phyloP scores from a whole-genome alignment of 2,329 filamentous ascomycete species.

The Paraphaeosphaeria sporulosa region DNA sequence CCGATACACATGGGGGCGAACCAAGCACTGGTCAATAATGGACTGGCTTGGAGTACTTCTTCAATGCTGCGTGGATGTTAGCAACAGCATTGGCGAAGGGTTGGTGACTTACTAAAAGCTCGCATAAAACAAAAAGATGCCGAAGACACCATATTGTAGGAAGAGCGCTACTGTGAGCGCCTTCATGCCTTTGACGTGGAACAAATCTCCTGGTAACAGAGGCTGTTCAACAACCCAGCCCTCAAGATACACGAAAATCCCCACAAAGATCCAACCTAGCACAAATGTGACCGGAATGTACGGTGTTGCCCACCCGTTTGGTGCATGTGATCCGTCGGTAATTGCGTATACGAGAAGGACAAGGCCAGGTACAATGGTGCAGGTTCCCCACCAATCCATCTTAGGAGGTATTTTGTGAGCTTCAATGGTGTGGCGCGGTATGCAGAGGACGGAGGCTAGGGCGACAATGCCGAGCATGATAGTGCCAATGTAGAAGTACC shows the following conservation, averaged over 20 bases:
- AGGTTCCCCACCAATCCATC: slow-evolving; percentile 50
- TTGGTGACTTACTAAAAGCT: slow-evolving; percentile 41
- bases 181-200: slow-evolving; percentile 72
- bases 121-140: slow-evolving; percentile 49
- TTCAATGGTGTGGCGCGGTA: slow-evolving; percentile 30
- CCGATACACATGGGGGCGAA: slow-evolving; percentile 48
- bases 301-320: slow-evolving; percentile 74
- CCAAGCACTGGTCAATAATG: slow-evolving; percentile 44
- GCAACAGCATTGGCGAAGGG: background rate
- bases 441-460: slow-evolving; percentile 38
- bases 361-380: slow-evolving; percentile 59
- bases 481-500: slow-evolving; percentile 45
- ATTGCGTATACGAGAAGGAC: slow-evolving; percentile 77
- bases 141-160: slow-evolving; percentile 56
- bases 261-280: slow-evolving; percentile 67
- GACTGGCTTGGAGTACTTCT: slow-evolving; percentile 35
- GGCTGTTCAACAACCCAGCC: slow-evolving; percentile 73
- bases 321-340: slow-evolving; percentile 74
- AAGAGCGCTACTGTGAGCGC: slow-evolving; percentile 44
- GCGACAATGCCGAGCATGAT: slow-evolving; percentile 44
- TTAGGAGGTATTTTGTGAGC: slow-evolving; percentile 27
- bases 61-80: slow-evolving; percentile 30
- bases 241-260: slow-evolving; percentile 72
- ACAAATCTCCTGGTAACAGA: slow-evolving; percentile 73
- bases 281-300: slow-evolving; percentile 73